Evolutionary conservation across 2,329 filamentous ascomycete genomes (phyloP).

Genomic region (Botryotinia calthae): DNA sequence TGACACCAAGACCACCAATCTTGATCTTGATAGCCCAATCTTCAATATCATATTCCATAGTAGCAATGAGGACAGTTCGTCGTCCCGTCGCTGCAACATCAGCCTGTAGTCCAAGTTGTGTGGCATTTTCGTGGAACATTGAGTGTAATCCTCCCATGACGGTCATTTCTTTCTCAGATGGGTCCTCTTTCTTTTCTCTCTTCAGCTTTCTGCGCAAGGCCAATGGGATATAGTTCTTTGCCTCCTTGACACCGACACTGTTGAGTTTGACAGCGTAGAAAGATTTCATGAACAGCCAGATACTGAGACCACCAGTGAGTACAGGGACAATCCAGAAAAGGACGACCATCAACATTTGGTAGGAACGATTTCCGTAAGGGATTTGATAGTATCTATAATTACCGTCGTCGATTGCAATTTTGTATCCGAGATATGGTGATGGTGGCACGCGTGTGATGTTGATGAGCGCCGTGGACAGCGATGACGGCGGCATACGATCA

Average conservation of each 20-base stretch:
- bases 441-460: slow-evolving; percentile 58
- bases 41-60: slow-evolving; percentile 70
- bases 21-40: slow-evolving; percentile 71
- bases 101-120: slow-evolving; percentile 15
- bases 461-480: slow-evolving; percentile 52
- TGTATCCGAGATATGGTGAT: slow-evolving; percentile 54
- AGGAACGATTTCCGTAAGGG: slow-evolving; percentile 52
- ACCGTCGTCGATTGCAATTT: slow-evolving; percentile 54
- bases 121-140: slow-evolving; percentile 16
- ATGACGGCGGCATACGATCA: slow-evolving; percentile 60
- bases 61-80: slow-evolving; percentile 63
- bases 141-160: slow-evolving; percentile 18
- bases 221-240: slow-evolving; percentile 43
- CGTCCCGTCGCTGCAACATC: slow-evolving; percentile 9
- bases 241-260: slow-evolving; percentile 52
- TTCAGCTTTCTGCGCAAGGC: slow-evolving; percentile 41
- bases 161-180: slow-evolving; percentile 25
- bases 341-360: slow-evolving; percentile 54
- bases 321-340: slow-evolving; percentile 55
- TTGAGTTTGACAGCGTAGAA: slow-evolving; percentile 58
- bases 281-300: slow-evolving; percentile 57
- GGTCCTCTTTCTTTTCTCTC: slow-evolving; percentile 23
- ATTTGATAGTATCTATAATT: slow-evolving; percentile 50
- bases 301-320: slow-evolving; percentile 47
- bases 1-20: slow-evolving; percentile 67